A percentile compares a stretch with the other conserved stretches of the same genome.
These are phyloP conservation scores for Pseudozyma sp. DNA, from an alignment of 1,284 basidiomycete species.

Conservation along the genomic window DNA sequence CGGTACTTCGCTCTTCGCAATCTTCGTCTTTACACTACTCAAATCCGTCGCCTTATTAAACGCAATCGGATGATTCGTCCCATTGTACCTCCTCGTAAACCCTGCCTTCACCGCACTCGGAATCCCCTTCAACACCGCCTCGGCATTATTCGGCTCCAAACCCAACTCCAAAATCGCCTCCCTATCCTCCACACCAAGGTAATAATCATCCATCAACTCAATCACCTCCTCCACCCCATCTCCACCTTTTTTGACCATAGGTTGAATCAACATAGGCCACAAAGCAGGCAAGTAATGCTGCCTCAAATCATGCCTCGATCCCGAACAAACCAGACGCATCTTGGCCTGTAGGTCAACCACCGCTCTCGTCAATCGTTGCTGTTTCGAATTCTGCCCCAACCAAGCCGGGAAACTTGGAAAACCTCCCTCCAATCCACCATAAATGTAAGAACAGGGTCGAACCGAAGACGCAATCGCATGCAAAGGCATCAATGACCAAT, in stretches of 20 bases:
- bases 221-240: conserved; percentile 83
- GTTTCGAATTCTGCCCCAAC: conserved; percentile 97
- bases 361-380: conserved; percentile 82
- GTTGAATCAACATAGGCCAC: conserved; percentile 81
- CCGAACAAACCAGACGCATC: conserved; percentile 93
- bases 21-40: conserved; percentile 33
- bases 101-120: conserved; percentile 82
- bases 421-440: conserved; percentile 52
- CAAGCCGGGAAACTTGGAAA: conserved; percentile 59
- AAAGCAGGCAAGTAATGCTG: conserved; percentile 90
- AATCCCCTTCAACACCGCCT: conserved; percentile 82
- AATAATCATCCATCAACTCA: conserved; percentile 91
- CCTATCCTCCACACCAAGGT: conserved; percentile 92
- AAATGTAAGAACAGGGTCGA: conserved; percentile 69
- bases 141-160: conserved; percentile 80
- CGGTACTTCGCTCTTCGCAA: conserved; percentile 42
- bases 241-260: conserved; percentile 75
- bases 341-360: conserved; percentile 91
- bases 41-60: conserved; percentile 52
- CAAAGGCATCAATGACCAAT: conserved; percentile 93
- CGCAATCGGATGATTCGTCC: conserved; percentile 52
- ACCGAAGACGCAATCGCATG: conserved; percentile 92
- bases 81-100: conserved; percentile 80
- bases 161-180: conserved; percentile 94
- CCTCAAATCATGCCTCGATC: conserved; percentile 86